Percentiles rank a stretch among this genome's conserved stretches.
These are phyloP conservation scores for Jacaranda mimosifolia DNA, from an alignment of 257 asterid species.

Conservation along the genomic window DNA sequence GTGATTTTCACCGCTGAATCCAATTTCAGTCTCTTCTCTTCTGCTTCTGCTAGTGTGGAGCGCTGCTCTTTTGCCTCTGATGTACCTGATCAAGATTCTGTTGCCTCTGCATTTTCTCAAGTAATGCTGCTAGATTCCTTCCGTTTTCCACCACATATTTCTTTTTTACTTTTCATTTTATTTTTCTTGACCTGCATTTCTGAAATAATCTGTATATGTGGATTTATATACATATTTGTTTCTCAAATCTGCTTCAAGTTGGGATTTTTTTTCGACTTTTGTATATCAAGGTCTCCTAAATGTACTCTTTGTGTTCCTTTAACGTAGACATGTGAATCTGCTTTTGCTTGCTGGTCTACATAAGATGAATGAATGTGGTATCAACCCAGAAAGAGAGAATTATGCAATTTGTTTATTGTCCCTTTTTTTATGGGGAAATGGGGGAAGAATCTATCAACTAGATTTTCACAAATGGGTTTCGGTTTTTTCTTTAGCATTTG, in stretches of 20 bases:
- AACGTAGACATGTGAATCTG: slow-evolving; percentile 26
- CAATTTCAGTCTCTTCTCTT: slow-evolving; percentile 88
- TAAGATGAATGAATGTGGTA: slow-evolving; percentile 8
- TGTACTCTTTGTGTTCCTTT: too few species aligned
- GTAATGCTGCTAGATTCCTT: slow-evolving; percentile 43
- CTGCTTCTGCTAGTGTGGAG: slow-evolving; percentile 89
- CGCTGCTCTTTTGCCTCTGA: slow-evolving; percentile 94
- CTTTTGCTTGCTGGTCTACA: slow-evolving; percentile 30
- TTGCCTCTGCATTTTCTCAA: slow-evolving; percentile 58
- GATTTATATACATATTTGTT: background rate
- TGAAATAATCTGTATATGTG: background rate
- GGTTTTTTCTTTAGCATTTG: slow-evolving; percentile 28
- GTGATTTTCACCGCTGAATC: slow-evolving; percentile 77
- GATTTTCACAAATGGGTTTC: slow-evolving; percentile 28
- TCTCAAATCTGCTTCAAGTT: slow-evolving; percentile 19
- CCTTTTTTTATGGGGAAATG: slow-evolving; percentile 16
- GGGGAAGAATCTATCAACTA: slow-evolving; percentile 27
- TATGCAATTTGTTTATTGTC: background rate
- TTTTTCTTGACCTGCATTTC: slow-evolving; percentile 21
- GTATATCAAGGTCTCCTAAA: slow-evolving; percentile 7
- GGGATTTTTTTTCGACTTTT: background rate
- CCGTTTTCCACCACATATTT: background rate
- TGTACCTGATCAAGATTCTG: slow-evolving; percentile 69
- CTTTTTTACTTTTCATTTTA: background rate
- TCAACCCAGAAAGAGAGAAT: background rate